A percentile compares a stretch with the other conserved stretches of the same genome.
Evolutionary conservation across 2,329 filamentous ascomycete species (phyloP).

Genomic region (Xylariaceae sp.): DNA sequence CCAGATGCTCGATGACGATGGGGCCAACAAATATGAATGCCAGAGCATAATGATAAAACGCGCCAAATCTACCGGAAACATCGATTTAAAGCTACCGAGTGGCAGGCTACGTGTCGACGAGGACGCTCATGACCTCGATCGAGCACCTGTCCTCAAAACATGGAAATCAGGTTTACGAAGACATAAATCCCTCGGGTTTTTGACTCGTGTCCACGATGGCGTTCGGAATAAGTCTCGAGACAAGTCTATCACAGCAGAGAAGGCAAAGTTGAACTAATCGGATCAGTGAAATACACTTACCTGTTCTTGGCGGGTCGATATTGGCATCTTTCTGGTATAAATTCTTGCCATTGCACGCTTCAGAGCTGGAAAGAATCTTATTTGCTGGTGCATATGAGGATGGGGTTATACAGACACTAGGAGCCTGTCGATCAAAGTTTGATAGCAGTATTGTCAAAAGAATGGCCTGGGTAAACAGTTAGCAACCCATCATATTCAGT

Average conservation of each 20-base stretch:
- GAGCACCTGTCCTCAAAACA: background rate
- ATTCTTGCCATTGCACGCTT: background rate
- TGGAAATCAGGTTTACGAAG: constrained; percentile 10
- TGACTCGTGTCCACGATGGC: constrained; percentile 6
- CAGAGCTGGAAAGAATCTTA: background rate
- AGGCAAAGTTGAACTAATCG: background rate
- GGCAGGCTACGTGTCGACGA: background rate
- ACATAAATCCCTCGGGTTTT: constrained; percentile 18
- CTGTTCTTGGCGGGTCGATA: background rate
- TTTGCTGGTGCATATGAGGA: background rate
- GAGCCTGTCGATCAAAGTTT: background rate
- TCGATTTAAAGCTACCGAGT: constrained; percentile 1
- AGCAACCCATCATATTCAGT: background rate
- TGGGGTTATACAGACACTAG: background rate
- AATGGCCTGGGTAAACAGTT: background rate
- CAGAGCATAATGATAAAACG: constrained; percentile 14
- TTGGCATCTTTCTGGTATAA: constrained; percentile 2
- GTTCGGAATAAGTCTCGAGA: background rate
- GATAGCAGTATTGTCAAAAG: background rate
- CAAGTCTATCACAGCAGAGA: background rate
- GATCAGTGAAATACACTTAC: background rate
- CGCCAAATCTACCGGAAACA: constrained; percentile 19
- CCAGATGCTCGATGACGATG: constrained; percentile 27
- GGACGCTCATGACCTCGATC: background rate
- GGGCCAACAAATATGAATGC: background rate